Percentiles rank a stretch among this genome's conserved stretches.
Evolutionary conservation across 345 rosid species (phyloP).

Genomic region (Lepidium africanum): DNA sequence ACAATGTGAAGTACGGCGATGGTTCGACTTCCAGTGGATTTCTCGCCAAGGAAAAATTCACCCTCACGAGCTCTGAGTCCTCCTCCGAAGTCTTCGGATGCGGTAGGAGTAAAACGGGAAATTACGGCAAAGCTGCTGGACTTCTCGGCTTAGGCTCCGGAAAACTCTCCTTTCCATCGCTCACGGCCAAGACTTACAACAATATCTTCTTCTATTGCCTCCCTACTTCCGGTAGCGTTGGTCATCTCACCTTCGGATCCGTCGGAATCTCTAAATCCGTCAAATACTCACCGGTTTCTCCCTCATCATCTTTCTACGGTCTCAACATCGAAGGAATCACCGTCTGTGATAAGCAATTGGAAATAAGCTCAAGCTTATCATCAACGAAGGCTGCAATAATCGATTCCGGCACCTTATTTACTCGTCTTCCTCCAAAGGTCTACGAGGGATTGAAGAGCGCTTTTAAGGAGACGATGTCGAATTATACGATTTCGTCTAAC

Average conservation of each 20-base stretch:
- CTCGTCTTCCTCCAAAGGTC: conserved; percentile 50
- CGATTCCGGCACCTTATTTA: conserved; percentile 78
- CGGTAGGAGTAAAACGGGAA: conserved; percentile 56
- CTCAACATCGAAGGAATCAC: conserved; percentile 39
- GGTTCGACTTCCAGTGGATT: conserved; percentile 46
- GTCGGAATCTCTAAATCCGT: conserved; percentile 27
- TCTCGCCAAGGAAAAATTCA: conserved; percentile 44
- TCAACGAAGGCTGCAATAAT: conserved; percentile 39
- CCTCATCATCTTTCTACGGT: conserved; percentile 37
- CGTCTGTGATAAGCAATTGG: conserved; percentile 36
- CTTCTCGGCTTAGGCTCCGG: conserved; percentile 61
- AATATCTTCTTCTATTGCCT: conserved; percentile 67
- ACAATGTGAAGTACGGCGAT: conserved; percentile 58
- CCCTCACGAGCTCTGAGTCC: conserved; percentile 37
- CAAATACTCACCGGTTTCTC: conserved; percentile 50
- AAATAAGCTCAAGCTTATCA: conserved; percentile 36
- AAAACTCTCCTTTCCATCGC: conserved; percentile 47
- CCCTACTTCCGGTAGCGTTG: conserved; percentile 47
- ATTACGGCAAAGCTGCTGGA: conserved; percentile 45
- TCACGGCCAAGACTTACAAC: conserved; percentile 45
- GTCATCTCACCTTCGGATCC: conserved; percentile 55
- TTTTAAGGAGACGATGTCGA: conserved; percentile 39
- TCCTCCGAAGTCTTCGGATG: conserved; percentile 51
- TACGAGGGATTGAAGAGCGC: conserved; percentile 38
- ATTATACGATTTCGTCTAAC: conserved; percentile 33